Conservation (phyloP, 139 green algal species). For the Coccomyxa sp. region DNA sequence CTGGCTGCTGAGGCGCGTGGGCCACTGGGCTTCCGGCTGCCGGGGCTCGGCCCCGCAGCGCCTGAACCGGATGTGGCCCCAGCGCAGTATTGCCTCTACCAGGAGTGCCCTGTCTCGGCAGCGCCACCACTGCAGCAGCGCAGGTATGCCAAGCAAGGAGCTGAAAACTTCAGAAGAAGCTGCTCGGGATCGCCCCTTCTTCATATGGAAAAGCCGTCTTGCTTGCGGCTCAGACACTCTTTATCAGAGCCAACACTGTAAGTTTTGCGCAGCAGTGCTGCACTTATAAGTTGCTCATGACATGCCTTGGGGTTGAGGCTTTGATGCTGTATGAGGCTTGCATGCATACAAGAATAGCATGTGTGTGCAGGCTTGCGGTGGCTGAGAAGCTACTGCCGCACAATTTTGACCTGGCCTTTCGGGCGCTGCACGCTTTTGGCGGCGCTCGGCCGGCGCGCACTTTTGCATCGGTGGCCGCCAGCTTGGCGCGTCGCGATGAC, state of each 20-base stretch:
- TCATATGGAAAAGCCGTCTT: too few relatives aligned
- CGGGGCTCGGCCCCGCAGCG: too few relatives aligned
- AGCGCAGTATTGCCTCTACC: too few relatives aligned
- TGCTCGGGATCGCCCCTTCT: too few relatives aligned
- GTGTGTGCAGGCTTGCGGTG: neutral
- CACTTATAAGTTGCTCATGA: neutral
- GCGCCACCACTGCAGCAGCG: too few relatives aligned
- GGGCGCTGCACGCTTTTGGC: slow-evolving; percentile 1
- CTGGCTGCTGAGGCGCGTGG: neutral
- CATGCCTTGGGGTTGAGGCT: neutral
- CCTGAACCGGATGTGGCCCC: too few relatives aligned
- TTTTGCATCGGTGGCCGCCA: neutral
- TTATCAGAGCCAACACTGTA: too few relatives aligned
- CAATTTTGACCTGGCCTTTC: slow-evolving; percentile 5
- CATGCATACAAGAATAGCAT: neutral
- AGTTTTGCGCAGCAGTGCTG: neutral
- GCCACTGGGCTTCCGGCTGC: too few relatives aligned
- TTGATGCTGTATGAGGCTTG: neutral
- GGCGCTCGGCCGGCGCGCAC: neutral
- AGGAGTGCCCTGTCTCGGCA: too few relatives aligned
- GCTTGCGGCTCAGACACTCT: too few relatives aligned
- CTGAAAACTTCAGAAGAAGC: too few relatives aligned
- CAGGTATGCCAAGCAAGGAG: too few relatives aligned
- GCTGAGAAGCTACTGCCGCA: neutral
- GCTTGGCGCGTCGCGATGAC: neutral